Percentiles rank a stretch among this genome's conserved stretches.
phyloP scores from a whole-genome alignment of 108 stramenopile species.

The Chaetoceros muelleri region DNA sequence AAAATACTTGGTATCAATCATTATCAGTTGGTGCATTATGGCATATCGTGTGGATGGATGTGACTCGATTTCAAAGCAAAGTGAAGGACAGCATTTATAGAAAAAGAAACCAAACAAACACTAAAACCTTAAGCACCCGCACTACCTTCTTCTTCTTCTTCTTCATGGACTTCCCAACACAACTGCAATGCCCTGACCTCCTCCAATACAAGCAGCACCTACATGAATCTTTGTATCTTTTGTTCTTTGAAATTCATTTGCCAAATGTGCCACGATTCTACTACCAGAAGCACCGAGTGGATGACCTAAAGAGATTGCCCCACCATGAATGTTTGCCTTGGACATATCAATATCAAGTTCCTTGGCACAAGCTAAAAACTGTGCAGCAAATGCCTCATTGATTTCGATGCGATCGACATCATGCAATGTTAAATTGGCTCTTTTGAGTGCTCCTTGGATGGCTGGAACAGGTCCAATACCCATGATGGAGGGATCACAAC shows the following conservation, averaged over 20 bases:
- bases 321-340: constrained; percentile 89
- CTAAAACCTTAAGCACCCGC: no score
- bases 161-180: constrained; percentile 75
- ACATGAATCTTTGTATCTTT: constrained; percentile 56
- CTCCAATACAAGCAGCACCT: constrained; percentile 98
- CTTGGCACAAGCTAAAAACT: constrained; percentile 92
- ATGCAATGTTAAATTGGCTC: constrained; percentile 65
- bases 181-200: constrained; percentile 98
- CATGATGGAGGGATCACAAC: constrained; percentile 92
- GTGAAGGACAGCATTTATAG: no score
- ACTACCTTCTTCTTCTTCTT: no score
- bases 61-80: no score
- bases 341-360: constrained; percentile 89
- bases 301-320: constrained; percentile 91
- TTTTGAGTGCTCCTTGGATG: constrained; percentile 73
- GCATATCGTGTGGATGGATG: no score
- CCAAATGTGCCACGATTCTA: constrained; percentile 90
- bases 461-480: constrained; percentile 94
- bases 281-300: constrained; percentile 92
- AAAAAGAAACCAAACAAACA: no score
- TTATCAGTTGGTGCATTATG: no score
- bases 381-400: constrained; percentile 99
- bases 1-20: no score
- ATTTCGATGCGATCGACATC: constrained; percentile 96
- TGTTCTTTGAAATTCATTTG: constrained; percentile 74